Evolutionary conservation across 1,139 yeast genomes (phyloP), one percentile per base, ranked within the genome.

Genomic region (Yamadazyma atlantica): DNA sequence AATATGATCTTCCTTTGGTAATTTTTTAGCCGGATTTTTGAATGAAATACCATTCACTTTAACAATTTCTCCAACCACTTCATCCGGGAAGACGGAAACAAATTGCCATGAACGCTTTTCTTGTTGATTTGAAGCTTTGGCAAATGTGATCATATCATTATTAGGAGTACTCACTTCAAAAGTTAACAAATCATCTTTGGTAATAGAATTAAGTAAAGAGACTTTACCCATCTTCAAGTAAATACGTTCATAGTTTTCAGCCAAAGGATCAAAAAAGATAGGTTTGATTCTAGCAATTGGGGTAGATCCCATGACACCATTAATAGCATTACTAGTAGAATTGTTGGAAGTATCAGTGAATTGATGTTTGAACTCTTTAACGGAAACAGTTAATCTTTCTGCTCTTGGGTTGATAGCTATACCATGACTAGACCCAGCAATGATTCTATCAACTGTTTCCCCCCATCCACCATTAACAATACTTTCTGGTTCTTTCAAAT

Each of bases 331-430:
- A 17, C 35, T 29, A 17, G 28, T 22, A 38, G 73, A 68, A 39
- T 76, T 78, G 42, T 73, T 32, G 13, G 24, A 33, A 29, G 17
- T 17, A 25, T 29, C 29, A 4, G 32, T 15, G 22, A 75, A 71
- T 43, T 80, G 80, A 45, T 78, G 82, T 57, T 76, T 80, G 52
- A 85, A 78, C 57, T 86, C 95, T 58, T 85, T 86, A 33, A 86
- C 78, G 3, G 88, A 74, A 17, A 87, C 77, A 26, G 80, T 75
- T 50, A 87, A 69, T 42, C 73, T 75, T 50, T 84, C 89, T 7
- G 95, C 92, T 57, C 94, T 74, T 23, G 94, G 92, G 46, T 86
- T 86, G 25, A 85, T 75, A 4, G 92, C 89, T 39, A 88, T 81
- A 49, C 96, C 96, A 41, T 76, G 78, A 43, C 76, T 78, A 1